Conservation (phyloP, 345 rosid species). For the Brassica rapa region DNA sequence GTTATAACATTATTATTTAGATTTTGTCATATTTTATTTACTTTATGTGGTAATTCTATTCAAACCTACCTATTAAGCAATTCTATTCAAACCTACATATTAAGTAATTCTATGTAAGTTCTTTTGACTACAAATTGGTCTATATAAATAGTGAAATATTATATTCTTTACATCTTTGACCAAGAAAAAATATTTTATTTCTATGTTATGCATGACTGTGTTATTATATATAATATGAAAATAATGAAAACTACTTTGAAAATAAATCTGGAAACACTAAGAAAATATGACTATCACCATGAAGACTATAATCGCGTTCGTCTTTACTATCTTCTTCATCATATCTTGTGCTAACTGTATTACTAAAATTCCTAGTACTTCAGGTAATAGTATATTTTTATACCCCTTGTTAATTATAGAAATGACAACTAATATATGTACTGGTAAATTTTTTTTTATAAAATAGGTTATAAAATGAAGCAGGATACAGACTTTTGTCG, state of each 20-base stretch:
- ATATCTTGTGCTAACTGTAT: background rate
- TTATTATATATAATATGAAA: background rate
- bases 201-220: background rate
- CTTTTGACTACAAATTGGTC: background rate
- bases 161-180: background rate
- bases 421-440: background rate
- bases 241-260: background rate
- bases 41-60: too few species aligned
- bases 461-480: background rate
- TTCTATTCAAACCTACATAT: background rate
- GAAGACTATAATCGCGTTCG: background rate
- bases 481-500: background rate
- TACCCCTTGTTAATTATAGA: background rate
- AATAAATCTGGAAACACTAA: background rate
- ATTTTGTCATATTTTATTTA: too few species aligned
- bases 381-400: background rate
- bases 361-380: background rate
- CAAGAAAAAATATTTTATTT: background rate
- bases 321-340: background rate
- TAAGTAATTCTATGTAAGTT: background rate
- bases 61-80: background rate
- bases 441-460: background rate
- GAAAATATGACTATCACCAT: background rate
- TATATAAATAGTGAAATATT: background rate
- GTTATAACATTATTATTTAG: too few species aligned